Evolutionary conservation across 441 rosid species (phyloP), one percentile per base, ranked within the genome.

Genomic region (Pelargonium australe): DNA sequence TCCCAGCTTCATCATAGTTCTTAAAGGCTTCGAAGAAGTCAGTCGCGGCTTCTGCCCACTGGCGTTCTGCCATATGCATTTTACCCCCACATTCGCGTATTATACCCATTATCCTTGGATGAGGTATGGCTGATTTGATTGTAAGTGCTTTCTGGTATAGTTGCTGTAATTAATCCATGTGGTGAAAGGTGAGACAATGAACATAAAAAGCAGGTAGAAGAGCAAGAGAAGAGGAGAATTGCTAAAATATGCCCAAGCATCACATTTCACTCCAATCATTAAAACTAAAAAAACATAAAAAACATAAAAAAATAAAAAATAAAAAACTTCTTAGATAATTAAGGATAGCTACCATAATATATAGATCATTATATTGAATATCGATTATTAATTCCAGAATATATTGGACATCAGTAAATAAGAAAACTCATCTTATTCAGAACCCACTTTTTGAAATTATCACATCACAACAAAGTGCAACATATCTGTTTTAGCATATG

Each of bases 61-160:
- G 96, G 72, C 97, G 97, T 79, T 95, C 98, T 34, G 97, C 97
- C 99, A 90, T 95, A 82, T 92, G 98, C 99, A 95, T 95, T 82
- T 95, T 95, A 2, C 99, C 99, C 69, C 99, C 99, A 83, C 99
- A 95, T 80, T 95, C 99, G 61, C 97, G 87, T 72, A 95, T 92
- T 75, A 95, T 92, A 60, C 99, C 99, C 98, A 95, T 92, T 75
- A 95, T 95, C 83, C 99, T 88, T 69, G 99, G 99, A 87, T 95
- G 99, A 10, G 99, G 97, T 81, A 95, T 95, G 23, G 99, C 99
- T 53, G 99, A 95, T 80, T 95, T 95, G 74, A 95, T 89, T 47
- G 99, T 92, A 76, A 95, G 97, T 68, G 97, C 99, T 75, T 95
- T 95, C 62, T 81, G 97, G 83, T 95, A 95, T 68, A 92, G 80